Conservation (phyloP, 139 green algal genomes). For the Closterium sp. region DNA sequence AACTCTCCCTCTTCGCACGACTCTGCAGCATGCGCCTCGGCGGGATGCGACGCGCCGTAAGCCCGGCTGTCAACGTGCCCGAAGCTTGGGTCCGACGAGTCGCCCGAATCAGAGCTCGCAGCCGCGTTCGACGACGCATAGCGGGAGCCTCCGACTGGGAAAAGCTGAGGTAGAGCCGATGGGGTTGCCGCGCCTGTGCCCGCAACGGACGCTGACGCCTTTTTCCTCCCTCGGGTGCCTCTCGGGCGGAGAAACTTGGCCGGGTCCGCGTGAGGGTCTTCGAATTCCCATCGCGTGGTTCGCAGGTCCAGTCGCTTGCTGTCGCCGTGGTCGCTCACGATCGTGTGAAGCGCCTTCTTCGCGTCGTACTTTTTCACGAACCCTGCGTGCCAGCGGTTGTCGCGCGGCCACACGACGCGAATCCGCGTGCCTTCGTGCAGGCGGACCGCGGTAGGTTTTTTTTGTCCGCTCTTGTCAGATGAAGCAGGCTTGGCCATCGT, state of each 20-base stretch:
- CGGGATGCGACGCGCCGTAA: not conserved
- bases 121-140: not conserved
- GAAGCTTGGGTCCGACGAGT: not conserved
- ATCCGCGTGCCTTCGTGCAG: slow-evolving; percentile 4
- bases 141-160: not conserved
- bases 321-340: slow-evolving; percentile 2
- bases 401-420: not conserved
- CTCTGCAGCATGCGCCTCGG: not conserved
- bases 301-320: not conserved
- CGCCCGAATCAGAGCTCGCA: not conserved
- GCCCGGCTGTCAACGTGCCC: not conserved
- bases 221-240: not conserved
- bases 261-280: not conserved
- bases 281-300: not conserved
- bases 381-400: not conserved
- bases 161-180: not conserved
- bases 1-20: not conserved
- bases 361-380: slow-evolving; percentile 8
- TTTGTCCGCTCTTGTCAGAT: not conserved
- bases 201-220: not conserved
- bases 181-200: not conserved
- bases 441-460: not conserved
- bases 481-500: not conserved
- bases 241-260: not conserved
- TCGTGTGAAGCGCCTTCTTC: slow-evolving; percentile 11